phyloP scores from a whole-genome alignment of 148 eudicot species.

The Rhododendron griersonianum region DNA sequence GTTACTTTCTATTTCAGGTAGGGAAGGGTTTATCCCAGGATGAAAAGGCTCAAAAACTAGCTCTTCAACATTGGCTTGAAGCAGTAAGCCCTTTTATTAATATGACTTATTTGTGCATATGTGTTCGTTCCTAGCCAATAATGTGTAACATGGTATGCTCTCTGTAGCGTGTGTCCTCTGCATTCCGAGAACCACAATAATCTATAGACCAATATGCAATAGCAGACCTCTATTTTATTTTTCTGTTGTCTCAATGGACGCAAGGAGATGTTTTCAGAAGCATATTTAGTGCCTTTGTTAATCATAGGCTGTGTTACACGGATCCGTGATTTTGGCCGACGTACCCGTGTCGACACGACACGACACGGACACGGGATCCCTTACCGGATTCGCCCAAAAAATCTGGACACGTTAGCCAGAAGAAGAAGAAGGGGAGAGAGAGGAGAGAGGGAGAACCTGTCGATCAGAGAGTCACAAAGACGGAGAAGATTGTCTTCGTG shows the following conservation, averaged over 20 bases:
- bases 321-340: too few species aligned
- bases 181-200: not conserved
- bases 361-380: too few species aligned
- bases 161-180: not conserved
- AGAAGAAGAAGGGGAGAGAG: too few species aligned
- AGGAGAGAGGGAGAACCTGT: too few species aligned
- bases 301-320: too few species aligned
- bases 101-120: not conserved
- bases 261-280: not conserved
- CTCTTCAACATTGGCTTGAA: constrained; percentile 35
- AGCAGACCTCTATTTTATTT: not conserved
- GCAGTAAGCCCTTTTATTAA: constrained; percentile 19
- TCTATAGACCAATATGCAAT: not conserved
- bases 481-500: too few species aligned
- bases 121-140: not conserved
- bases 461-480: too few species aligned
- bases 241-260: not conserved
- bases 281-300: not conserved
- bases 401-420: too few species aligned
- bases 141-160: not conserved
- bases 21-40: constrained; percentile 31
- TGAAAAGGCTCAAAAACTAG: constrained; percentile 28
- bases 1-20: constrained; percentile 14
- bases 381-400: too few species aligned
- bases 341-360: too few species aligned